phyloP scores from a whole-genome alignment of 1,284 basidiomycete species.

The Boletellus deceptivus region DNA sequence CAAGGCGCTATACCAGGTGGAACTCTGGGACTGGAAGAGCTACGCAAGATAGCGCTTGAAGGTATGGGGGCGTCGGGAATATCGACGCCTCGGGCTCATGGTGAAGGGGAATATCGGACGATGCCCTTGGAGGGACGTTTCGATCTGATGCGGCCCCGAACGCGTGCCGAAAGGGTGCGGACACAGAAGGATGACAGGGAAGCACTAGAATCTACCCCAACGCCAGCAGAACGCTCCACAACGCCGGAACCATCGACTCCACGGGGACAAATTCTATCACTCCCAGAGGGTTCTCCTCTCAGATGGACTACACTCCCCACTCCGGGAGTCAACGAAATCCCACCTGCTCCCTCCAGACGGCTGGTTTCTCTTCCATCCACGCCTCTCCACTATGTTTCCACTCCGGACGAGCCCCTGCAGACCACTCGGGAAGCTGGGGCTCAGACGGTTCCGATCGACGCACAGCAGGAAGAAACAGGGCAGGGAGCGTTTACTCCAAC shows the following conservation, averaged over 20 bases:
- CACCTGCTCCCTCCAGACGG: constrained; percentile 39
- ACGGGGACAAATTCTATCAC: constrained; percentile 15
- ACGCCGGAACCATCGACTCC: constrained; percentile 29
- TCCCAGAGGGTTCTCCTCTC: constrained; percentile 24
- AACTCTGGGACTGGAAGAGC: constrained; percentile 62
- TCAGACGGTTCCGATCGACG: constrained; percentile 16
- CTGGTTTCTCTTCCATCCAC: constrained; percentile 34
- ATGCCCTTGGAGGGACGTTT: constrained; percentile 81
- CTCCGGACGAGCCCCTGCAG: constrained; percentile 14
- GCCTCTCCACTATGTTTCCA: constrained; percentile 21
- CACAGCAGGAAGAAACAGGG: constrained; percentile 4
- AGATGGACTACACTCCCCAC: constrained; percentile 48
- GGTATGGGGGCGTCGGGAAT: constrained; percentile 24
- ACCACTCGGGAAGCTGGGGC: constrained; percentile 21
- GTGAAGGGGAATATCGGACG: constrained; percentile 31
- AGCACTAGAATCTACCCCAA: constrained; percentile 8
- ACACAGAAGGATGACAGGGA: constrained; percentile 1
- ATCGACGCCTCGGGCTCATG: constrained; percentile 8
- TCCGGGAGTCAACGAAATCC: constrained; percentile 54
- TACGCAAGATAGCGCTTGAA: constrained; percentile 61
- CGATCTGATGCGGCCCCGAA: constrained; percentile 74
- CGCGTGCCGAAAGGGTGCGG: constrained; percentile 33
- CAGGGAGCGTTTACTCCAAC: constrained; percentile 56
- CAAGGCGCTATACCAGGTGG: constrained; percentile 24
- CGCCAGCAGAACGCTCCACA: constrained; percentile 6